A percentile compares a stretch with the other conserved stretches of the same genome.
Evolutionary conservation across 1,284 basidiomycete genomes (phyloP).

Genomic region (Bondarzewia mesenterica): DNA sequence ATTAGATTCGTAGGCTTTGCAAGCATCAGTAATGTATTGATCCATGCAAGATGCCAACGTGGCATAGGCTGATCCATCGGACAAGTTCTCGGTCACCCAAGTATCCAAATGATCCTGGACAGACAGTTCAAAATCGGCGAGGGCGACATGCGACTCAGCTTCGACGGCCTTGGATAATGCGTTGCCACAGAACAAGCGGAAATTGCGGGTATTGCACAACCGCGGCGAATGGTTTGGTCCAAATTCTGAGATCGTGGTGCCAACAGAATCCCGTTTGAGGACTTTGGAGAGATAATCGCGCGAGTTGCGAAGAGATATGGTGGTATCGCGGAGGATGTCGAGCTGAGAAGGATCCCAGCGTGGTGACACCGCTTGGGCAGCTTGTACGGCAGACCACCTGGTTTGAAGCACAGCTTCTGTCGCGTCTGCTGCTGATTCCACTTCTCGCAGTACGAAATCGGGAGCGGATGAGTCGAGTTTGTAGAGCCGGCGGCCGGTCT

Average conservation of each 20-base stretch:
- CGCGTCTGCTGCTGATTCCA: constrained; percentile 9
- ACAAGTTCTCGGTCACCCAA: background rate
- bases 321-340: constrained; percentile 13
- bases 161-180: background rate
- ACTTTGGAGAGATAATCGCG: constrained; percentile 1
- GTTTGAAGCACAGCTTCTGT: constrained; percentile 15
- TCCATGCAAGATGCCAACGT: constrained; percentile 18
- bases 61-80: background rate
- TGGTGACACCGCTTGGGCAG: background rate
- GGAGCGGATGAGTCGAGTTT: constrained; percentile 25
- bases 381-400: constrained; percentile 25
- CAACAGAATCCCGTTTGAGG: background rate
- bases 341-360: constrained; percentile 17
- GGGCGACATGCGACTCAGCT: background rate
- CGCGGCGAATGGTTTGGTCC: background rate
- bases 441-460: constrained; percentile 13
- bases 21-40: constrained; percentile 22
- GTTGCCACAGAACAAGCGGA: background rate
- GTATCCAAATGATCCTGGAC: constrained; percentile 9
- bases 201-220: background rate
- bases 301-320: constrained; percentile 5
- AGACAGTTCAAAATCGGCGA: constrained; percentile 4
- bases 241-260: background rate
- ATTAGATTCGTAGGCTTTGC: constrained; percentile 21
- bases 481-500: constrained; percentile 26